These are phyloP conservation scores for Neostapfia colusana DNA, from an alignment of 176 grass and related monocot species.

Conservation along the genomic window DNA sequence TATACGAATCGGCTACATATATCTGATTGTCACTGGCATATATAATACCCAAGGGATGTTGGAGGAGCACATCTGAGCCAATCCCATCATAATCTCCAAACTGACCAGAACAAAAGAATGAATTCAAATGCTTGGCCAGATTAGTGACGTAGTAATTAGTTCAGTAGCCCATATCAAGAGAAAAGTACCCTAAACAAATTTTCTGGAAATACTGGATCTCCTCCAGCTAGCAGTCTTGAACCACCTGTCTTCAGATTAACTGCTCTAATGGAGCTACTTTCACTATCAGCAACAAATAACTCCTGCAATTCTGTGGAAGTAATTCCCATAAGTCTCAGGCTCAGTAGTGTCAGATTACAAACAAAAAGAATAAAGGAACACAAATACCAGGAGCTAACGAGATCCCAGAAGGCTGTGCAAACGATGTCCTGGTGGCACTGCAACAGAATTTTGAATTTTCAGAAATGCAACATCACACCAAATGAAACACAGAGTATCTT, in stretches of 20 bases:
- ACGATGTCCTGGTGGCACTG: conserved; percentile 72
- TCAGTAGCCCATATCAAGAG: conserved; percentile 19
- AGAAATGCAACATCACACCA: conserved; percentile 27
- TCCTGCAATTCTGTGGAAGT: conserved; percentile 63
- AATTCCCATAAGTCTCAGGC: conserved; percentile 36
- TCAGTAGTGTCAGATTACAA: conserved; percentile 16
- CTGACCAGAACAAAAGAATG: conserved; percentile 41
- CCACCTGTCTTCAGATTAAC: conserved; percentile 90
- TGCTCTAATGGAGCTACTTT: conserved; percentile 94
- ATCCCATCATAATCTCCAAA: conserved; percentile 89
- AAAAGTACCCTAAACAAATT: conserved; percentile 95
- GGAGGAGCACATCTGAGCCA: conserved; percentile 78
- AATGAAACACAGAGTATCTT: conserved; percentile 24
- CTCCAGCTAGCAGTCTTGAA: conserved; percentile 89
- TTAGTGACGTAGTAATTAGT: conserved; percentile 28
- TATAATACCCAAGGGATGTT: conserved; percentile 83
- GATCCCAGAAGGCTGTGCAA: conserved; percentile 96
- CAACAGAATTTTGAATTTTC: conserved; percentile 36
- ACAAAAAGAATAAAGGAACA: conserved; percentile 26
- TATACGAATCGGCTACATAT: conserved; percentile 96
- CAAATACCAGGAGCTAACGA: conserved; percentile 70
- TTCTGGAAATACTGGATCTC: conserved; percentile 79
- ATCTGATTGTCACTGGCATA: conserved; percentile 77
- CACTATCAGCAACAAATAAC: conserved; percentile 91
- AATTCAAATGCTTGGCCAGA: conserved; percentile 16